phyloP scores from a whole-genome alignment of 352 stramenopile species.

The Pythium brassicae region DNA sequence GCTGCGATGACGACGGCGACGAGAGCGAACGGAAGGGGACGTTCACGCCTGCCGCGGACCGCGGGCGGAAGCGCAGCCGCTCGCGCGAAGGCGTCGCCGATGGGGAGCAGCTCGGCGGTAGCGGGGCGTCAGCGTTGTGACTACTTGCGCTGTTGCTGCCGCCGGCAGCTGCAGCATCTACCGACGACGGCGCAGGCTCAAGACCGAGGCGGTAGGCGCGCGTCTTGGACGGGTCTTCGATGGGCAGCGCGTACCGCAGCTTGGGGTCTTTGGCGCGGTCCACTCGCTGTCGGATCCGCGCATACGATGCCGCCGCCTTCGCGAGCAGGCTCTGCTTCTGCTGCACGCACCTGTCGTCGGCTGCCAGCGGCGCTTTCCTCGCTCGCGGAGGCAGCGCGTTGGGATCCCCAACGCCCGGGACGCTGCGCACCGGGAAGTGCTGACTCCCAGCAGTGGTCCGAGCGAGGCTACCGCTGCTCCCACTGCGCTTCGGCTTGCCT shows the following conservation, averaged over 20 bases:
- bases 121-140: background rate
- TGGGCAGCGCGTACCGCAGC: conserved; percentile 40
- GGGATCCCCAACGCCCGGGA: background rate
- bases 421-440: conserved; percentile 22
- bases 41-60: conserved; percentile 22
- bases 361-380: conserved; percentile 13
- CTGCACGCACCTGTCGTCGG: conserved; percentile 21
- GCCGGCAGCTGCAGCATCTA: background rate
- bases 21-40: conserved; percentile 8
- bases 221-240: conserved; percentile 33
- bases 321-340: conserved; percentile 28
- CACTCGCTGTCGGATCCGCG: conserved; percentile 23
- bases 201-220: conserved; percentile 55
- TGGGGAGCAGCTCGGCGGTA: background rate
- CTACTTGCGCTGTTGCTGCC: conserved; percentile 1
- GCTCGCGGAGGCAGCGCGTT: conserved; percentile 6
- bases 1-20: background rate
- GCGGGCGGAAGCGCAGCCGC: conserved; percentile 24
- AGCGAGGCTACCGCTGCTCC: conserved; percentile 8
- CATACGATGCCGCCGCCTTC: conserved; percentile 22
- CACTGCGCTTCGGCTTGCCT: conserved; percentile 9
- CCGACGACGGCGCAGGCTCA: conserved; percentile 28
- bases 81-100: background rate
- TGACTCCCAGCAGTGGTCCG: conserved; percentile 16
- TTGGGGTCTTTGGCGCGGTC: conserved; percentile 35